Conservation (phyloP, 148 eudicot species). For the Spergularia bocconei region DNA sequence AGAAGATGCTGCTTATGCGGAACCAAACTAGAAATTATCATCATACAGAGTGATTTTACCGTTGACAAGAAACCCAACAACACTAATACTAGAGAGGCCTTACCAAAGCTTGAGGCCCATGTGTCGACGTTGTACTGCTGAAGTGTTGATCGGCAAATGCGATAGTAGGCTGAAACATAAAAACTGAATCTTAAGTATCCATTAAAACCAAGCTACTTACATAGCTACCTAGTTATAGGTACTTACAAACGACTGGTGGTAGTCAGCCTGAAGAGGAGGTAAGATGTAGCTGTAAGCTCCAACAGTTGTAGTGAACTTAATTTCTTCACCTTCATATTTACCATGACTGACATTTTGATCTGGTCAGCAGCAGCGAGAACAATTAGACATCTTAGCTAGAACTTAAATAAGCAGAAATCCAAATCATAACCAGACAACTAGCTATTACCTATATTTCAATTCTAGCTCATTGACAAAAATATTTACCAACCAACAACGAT, state of each 20-base stretch:
- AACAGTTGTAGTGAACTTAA: constrained; percentile 23
- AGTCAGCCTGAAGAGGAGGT: constrained; percentile 43
- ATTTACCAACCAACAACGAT: not conserved
- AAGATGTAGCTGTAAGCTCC: constrained; percentile 35
- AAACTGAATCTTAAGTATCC: not conserved
- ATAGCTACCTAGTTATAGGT: not conserved
- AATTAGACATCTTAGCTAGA: constrained; percentile 6
- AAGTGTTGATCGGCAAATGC: constrained; percentile 44
- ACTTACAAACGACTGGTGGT: constrained; percentile 49
- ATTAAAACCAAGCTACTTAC: not conserved
- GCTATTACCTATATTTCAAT: not conserved
- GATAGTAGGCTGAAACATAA: constrained; percentile 45
- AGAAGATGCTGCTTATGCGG: not conserved
- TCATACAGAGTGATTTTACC: not conserved
- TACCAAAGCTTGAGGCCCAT: constrained; percentile 53
- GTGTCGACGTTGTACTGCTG: constrained; percentile 33
- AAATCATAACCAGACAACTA: too few species aligned
- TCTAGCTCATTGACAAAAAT: not conserved
- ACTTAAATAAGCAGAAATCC: not conserved
- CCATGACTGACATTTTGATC: constrained; percentile 28
- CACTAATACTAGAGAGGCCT: constrained; percentile 21
- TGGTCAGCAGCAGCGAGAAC: constrained; percentile 14
- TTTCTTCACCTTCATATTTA: constrained; percentile 30
- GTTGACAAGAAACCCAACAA: constrained; percentile 1
- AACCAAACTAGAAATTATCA: not conserved